These are phyloP conservation scores for Magnaporthales sp. DNA, from an alignment of 2,329 filamentous ascomycete species.

Conservation along the genomic window DNA sequence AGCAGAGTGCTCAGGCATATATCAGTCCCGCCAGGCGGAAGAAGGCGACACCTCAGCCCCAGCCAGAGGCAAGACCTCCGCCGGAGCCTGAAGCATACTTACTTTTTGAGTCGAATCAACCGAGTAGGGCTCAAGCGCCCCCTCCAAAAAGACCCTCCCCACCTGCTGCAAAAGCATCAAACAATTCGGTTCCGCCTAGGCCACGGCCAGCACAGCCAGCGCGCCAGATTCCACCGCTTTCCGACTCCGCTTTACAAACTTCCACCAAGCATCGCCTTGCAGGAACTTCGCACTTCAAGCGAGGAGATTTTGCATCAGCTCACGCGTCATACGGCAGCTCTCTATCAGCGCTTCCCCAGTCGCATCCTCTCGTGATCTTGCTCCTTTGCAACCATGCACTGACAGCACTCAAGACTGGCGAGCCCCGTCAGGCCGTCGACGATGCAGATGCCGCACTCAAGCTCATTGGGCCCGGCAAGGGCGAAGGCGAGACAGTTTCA, in stretches of 20 bases:
- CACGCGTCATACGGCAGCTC: conserved; percentile 76
- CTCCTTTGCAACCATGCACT: conserved; percentile 85
- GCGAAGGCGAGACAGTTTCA: conserved; percentile 71
- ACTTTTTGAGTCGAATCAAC: conserved; percentile 44
- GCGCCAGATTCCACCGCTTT: conserved; percentile 58
- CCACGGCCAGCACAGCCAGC: conserved; percentile 22
- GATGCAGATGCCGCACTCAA: conserved; percentile 76
- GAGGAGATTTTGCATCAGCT: conserved; percentile 83
- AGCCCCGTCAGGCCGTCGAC: conserved; percentile 75
- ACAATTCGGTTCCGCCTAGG: not conserved
- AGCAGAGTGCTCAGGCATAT: conserved; percentile 75
- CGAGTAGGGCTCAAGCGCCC: conserved; percentile 20
- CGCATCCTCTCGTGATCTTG: conserved; percentile 80
- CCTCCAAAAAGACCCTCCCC: conserved; percentile 8
- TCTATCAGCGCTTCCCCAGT: conserved; percentile 62
- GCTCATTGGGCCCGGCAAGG: conserved; percentile 71
- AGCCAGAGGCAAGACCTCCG: conserved; percentile 25
- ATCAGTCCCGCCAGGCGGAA: conserved; percentile 79
- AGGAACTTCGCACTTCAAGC: conserved; percentile 85
- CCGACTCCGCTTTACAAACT: conserved; percentile 59
- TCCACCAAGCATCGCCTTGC: conserved; percentile 72
- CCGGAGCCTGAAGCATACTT: conserved; percentile 50
- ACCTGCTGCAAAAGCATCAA: not conserved
- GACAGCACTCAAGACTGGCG: conserved; percentile 83
- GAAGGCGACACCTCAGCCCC: conserved; percentile 47